Conservation (phyloP, 2,329 filamentous ascomycete species). For the Aspergillus calidoustus region DNA sequence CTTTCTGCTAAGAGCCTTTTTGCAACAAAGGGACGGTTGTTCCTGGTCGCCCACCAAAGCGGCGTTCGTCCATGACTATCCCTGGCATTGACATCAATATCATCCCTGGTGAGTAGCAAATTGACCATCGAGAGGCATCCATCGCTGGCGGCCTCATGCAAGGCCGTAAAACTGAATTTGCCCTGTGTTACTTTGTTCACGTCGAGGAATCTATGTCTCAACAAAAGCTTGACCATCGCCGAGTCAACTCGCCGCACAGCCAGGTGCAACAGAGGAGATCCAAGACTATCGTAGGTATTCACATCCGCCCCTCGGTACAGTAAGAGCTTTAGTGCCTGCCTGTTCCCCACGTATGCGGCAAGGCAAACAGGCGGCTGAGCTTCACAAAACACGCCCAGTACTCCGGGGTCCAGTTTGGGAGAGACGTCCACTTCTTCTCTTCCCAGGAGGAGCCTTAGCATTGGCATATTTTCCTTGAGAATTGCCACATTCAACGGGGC, state of each 20-base stretch:
- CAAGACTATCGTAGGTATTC: not conserved
- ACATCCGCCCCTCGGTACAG: not conserved
- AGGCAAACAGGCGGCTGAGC: not conserved
- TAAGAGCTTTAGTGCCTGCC: not conserved
- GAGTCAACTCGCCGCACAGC: not conserved
- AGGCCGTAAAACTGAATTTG: slow-evolving; percentile 3
- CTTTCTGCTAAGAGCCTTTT: slow-evolving; percentile 7
- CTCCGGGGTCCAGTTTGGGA: not conserved
- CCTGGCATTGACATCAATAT: slow-evolving; percentile 5
- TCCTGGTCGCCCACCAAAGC: slow-evolving; percentile 10
- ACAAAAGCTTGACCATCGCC: not conserved
- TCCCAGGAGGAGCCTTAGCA: not conserved
- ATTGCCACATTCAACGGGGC: not conserved
- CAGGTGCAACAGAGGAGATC: not conserved
- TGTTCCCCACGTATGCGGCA: not conserved
- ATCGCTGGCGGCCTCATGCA: slow-evolving; percentile 33
- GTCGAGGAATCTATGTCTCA: not conserved
- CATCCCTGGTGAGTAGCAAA: slow-evolving; percentile 1
- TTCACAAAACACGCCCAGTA: not conserved
- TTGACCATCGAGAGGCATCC: slow-evolving; percentile 12
- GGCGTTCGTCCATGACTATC: slow-evolving; percentile 7
- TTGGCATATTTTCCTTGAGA: not conserved
- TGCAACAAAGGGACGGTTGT: not conserved
- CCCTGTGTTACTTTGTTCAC: not conserved
- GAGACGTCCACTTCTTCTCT: not conserved